phyloP scores from a whole-genome alignment of 208 protist genomes.

The Leishmania mexicana region DNA sequence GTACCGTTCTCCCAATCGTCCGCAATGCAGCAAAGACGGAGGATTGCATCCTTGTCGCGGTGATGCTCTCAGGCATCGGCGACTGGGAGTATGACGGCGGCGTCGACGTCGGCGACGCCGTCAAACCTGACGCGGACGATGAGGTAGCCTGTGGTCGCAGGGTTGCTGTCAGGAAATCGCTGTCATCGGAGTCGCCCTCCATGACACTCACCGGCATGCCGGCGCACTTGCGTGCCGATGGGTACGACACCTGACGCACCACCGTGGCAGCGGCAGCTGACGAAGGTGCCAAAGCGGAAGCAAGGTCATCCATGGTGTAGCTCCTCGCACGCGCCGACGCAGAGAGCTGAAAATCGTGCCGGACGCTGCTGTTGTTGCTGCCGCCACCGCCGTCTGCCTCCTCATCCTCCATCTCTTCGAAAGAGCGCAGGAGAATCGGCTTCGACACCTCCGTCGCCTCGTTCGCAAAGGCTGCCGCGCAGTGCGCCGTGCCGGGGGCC shows the following conservation, averaged over 20 bases:
- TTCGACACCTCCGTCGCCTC: slow-evolving; percentile 41
- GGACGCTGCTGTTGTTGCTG: background rate
- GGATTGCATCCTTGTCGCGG: background rate
- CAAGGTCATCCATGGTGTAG: slow-evolving; percentile 3
- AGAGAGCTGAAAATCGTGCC: background rate
- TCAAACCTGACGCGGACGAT: background rate
- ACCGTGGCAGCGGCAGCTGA: background rate
- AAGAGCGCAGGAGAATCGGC: slow-evolving; percentile 41
- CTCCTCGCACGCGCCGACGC: background rate
- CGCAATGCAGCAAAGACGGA: background rate
- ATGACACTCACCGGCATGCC: background rate
- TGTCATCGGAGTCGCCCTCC: background rate
- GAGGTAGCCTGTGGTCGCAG: background rate
- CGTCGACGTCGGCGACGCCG: background rate
- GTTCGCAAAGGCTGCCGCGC: slow-evolving; percentile 51
- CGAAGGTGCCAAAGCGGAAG: background rate
- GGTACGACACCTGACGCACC: background rate
- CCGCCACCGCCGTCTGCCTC: background rate
- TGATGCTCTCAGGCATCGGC: background rate
- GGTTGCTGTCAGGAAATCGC: background rate
- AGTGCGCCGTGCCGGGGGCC: slow-evolving; percentile 19
- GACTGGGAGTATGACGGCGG: background rate
- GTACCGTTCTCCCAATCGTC: slow-evolving; percentile 7
- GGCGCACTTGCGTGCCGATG: background rate
- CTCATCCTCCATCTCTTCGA: slow-evolving; percentile 13